A percentile compares a stretch with the other conserved stretches of the same genome.
Conservation (phyloP, 75 land plant species). For the Cupressus sempervirens region DNA sequence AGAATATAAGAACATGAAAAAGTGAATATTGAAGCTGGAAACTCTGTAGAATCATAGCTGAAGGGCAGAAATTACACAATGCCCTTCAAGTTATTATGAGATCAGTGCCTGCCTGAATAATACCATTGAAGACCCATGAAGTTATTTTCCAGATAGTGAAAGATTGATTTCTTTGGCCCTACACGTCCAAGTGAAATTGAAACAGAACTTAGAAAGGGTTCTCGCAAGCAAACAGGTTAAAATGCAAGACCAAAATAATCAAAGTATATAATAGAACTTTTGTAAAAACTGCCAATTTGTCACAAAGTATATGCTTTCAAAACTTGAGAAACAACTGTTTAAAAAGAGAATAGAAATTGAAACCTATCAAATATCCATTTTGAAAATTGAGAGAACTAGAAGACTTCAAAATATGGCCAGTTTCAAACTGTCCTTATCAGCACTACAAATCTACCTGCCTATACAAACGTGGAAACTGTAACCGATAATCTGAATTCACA, state of each 20-base stretch:
- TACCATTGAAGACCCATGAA: conserved; percentile 5
- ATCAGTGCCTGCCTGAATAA: conserved; percentile 12
- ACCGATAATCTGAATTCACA: conserved; percentile 20
- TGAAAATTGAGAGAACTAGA: not conserved
- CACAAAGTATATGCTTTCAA: not conserved
- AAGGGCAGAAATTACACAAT: not conserved
- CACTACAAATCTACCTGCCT: conserved; percentile 2
- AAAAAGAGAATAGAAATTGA: not conserved
- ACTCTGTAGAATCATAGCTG: not conserved
- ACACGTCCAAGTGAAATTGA: not conserved
- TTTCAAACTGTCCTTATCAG: not conserved
- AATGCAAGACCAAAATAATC: not conserved
- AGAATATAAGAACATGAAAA: not conserved
- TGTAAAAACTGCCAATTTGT: not conserved
- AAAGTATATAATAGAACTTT: not conserved
- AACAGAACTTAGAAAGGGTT: not conserved
- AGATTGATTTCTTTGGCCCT: conserved; percentile 12
- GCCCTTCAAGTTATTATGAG: not conserved
- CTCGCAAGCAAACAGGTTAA: not conserved
- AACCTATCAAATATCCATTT: not conserved
- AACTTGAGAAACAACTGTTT: not conserved
- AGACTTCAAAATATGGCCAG: not conserved
- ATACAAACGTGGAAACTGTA: conserved; percentile 35
- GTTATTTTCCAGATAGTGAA: conserved; percentile 2
- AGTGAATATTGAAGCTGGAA: not conserved